phyloP scores from a whole-genome alignment of 176 grass and related monocot species.

The Chrysopogon serrulatus region DNA sequence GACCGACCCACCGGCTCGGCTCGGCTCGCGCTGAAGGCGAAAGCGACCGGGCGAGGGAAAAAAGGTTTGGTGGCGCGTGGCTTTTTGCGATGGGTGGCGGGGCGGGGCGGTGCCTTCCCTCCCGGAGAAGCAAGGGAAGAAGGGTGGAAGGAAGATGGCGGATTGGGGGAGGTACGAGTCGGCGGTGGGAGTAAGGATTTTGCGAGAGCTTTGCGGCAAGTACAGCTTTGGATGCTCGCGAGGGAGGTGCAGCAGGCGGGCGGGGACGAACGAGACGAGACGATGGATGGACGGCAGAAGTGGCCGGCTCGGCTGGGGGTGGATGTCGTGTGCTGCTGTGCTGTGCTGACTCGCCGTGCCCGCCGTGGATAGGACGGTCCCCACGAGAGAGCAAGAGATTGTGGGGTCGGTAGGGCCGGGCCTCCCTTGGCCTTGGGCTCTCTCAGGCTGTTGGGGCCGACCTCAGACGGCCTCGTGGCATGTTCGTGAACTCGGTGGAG shows the following conservation, averaged over 20 bases:
- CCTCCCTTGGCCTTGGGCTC: too few relatives aligned
- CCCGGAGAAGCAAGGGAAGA: constrained; percentile 44
- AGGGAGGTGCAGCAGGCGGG: not conserved
- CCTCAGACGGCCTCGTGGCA: not conserved
- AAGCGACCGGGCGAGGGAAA: constrained; percentile 25
- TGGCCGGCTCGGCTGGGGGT: not conserved
- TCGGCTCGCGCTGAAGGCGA: constrained; percentile 10
- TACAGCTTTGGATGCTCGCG: constrained; percentile 37
- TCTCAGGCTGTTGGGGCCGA: not conserved
- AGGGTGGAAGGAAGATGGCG: not conserved
- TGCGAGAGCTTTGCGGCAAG: not conserved
- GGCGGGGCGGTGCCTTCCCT: constrained; percentile 41
- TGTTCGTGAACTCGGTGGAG: not conserved
- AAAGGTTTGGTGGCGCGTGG: constrained; percentile 31
- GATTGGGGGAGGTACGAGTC: not conserved
- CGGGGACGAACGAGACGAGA: not conserved
- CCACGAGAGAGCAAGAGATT: not conserved
- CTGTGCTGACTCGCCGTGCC: not conserved
- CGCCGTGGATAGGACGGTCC: not conserved
- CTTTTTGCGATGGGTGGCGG: constrained; percentile 29
- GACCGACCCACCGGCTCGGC: constrained; percentile 14
- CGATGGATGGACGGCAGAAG: not conserved
- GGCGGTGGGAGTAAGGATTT: constrained; percentile 11
- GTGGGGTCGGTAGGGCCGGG: not conserved
- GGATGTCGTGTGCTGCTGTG: not conserved